Evolutionary conservation across 2,329 filamentous ascomycete species (phyloP).

Genomic region (Diaporthe humulicola): DNA sequence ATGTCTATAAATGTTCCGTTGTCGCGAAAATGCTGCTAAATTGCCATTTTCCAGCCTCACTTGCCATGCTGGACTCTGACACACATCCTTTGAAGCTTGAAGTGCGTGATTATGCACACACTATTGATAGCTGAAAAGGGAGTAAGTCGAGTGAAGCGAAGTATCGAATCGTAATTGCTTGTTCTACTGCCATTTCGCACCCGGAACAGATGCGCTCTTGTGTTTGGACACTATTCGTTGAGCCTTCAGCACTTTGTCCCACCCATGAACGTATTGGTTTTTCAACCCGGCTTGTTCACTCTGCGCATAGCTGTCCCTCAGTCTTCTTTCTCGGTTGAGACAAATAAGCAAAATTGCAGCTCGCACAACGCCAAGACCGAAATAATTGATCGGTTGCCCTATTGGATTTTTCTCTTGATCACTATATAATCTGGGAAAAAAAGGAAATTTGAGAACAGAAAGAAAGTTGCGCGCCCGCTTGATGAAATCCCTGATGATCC

Average conservation of each 20-base stretch:
- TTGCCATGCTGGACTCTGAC: neutral
- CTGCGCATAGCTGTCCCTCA: neutral
- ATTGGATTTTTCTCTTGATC: neutral
- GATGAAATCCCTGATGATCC: neutral
- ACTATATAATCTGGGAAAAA: neutral
- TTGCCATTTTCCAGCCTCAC: neutral
- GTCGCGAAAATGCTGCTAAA: neutral
- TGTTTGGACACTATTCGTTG: neutral
- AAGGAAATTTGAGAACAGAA: neutral
- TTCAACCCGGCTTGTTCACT: neutral
- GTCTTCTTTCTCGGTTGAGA: neutral
- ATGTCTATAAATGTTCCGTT: neutral
- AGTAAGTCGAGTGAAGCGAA: neutral
- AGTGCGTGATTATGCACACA: neutral
- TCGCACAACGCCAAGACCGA: neutral
- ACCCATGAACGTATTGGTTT: too few species aligned
- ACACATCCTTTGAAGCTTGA: neutral
- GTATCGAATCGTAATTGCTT: neutral
- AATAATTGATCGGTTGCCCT: slow-evolving; percentile 2
- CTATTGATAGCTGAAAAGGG: neutral
- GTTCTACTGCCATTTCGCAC: neutral
- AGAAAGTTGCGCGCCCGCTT: neutral
- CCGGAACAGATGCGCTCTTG: neutral
- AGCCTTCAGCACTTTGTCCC: neutral
- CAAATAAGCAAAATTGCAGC: neutral